Percentiles rank a stretch among this genome's conserved stretches.
These are phyloP conservation scores for Symbiodinium pilosum DNA, from an alignment of 73 alveolate species.

Conservation along the genomic window DNA sequence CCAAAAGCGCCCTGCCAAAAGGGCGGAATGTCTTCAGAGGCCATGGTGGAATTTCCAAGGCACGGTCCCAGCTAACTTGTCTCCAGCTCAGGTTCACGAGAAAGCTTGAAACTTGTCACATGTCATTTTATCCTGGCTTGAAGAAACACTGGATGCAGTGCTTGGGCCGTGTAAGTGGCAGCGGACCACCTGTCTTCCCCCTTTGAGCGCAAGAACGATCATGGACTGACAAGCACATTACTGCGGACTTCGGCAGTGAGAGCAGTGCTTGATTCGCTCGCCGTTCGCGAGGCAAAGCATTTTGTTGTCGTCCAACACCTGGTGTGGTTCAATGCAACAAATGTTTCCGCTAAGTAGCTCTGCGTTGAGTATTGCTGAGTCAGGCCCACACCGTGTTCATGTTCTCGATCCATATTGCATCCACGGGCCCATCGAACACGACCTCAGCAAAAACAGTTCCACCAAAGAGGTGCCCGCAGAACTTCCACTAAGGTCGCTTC, in stretches of 20 bases:
- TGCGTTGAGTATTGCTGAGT: neutral
- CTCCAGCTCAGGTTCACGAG: too few relatives aligned
- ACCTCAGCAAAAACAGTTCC: constrained; percentile 96
- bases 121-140: too few relatives aligned
- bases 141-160: too few relatives aligned
- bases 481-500: constrained; percentile 78
- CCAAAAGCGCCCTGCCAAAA: neutral
- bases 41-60: too few relatives aligned
- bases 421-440: constrained; percentile 99
- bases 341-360: neutral
- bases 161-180: too few relatives aligned
- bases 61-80: too few relatives aligned
- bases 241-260: neutral
- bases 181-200: too few relatives aligned
- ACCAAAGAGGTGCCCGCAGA: neutral
- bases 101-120: too few relatives aligned
- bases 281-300: constrained; percentile 99
- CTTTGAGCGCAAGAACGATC: too few relatives aligned
- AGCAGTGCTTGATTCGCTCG: constrained; percentile 97
- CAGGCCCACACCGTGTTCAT: constrained; percentile 98
- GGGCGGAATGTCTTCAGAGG: neutral
- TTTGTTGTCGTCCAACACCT: constrained; percentile 99
- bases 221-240: too few relatives aligned
- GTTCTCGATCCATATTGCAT: constrained; percentile 99
- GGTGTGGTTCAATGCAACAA: too few relatives aligned